phyloP scores from a whole-genome alignment of 768 basidiomycete genomes.

The Tricholoma sp. region DNA sequence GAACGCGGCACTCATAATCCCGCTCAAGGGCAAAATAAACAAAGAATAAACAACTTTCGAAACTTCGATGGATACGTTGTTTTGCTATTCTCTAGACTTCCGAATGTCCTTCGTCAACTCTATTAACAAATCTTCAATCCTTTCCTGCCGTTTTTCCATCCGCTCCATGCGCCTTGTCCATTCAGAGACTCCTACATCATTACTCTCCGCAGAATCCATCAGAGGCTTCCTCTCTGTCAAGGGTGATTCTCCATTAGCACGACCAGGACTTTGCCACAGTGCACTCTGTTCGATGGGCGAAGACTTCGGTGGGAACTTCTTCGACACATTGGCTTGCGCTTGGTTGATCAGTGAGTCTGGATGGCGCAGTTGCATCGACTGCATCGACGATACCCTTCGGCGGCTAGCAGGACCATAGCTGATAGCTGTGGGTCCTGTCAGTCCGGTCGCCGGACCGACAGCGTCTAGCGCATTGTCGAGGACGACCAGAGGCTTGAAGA shows the following conservation, averaged over 20 bases:
- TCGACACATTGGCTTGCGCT: conserved; percentile 13
- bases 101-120: conserved; percentile 29
- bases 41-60: no score
- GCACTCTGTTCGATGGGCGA: conserved; percentile 8
- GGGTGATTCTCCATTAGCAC: conserved; percentile 6
- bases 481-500: conserved; percentile 63
- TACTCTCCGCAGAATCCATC: background rate
- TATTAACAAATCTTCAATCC: conserved; percentile 40
- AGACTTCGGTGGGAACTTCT: conserved; percentile 22
- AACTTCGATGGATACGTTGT: no score
- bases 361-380: conserved; percentile 15
- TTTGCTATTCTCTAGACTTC: background rate
- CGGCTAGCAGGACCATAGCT: conserved; percentile 43
- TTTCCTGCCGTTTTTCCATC: conserved; percentile 40
- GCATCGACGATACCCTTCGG: conserved; percentile 36
- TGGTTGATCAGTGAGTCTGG: conserved; percentile 15
- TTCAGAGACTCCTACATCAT: background rate
- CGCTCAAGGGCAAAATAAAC: no score
- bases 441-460: conserved; percentile 5
- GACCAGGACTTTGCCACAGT: conserved; percentile 18
- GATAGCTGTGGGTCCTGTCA: conserved; percentile 15
- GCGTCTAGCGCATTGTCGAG: conserved; percentile 39
- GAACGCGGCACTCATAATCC: no score
- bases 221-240: conserved; percentile 6
- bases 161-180: conserved; percentile 23